A percentile compares a stretch with the other conserved stretches of the same genome.
Conservation (phyloP, 129 eudicot genomes). For the Scalesia atractyloides region DNA sequence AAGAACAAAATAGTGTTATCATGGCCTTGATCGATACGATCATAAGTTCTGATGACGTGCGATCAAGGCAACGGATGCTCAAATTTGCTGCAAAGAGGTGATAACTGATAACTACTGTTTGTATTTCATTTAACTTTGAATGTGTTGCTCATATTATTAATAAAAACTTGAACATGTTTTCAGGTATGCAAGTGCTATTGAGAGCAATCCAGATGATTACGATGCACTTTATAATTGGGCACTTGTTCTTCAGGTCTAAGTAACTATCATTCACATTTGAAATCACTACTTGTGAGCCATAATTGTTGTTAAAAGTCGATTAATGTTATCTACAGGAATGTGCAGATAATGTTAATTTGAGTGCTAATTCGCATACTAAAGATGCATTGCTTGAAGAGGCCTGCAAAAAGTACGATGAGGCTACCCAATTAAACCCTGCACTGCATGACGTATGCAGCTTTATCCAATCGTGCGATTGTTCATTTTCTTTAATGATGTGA, state of each 20-base stretch:
- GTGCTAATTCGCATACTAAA: constrained; percentile 83
- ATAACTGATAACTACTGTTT: neutral
- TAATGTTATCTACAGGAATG: constrained; percentile 63
- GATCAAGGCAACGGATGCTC: constrained; percentile 85
- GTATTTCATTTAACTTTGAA: neutral
- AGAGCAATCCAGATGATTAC: constrained; percentile 87
- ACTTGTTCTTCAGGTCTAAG: constrained; percentile 84
- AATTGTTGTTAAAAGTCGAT: neutral
- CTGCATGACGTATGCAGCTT: constrained; percentile 66
- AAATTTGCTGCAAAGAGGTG: constrained; percentile 94
- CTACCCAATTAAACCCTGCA: constrained; percentile 88
- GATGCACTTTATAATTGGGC: constrained; percentile 99
- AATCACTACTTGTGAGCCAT: neutral
- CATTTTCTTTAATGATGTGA: constrained; percentile 1
- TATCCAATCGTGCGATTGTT: neutral
- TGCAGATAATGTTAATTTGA: constrained; percentile 92
- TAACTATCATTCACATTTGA: neutral
- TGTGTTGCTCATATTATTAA: constrained; percentile 18
- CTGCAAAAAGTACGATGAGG: constrained; percentile 88
- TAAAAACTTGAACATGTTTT: constrained; percentile 8
- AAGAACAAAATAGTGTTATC: constrained; percentile 63
- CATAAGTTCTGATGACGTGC: constrained; percentile 74
- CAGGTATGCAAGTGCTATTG: constrained; percentile 92
- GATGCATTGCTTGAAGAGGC: constrained; percentile 99
- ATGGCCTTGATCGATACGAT: constrained; percentile 79